phyloP scores from a whole-genome alignment of 2,329 filamentous ascomycete genomes.

The Botrytis paeoniae region DNA sequence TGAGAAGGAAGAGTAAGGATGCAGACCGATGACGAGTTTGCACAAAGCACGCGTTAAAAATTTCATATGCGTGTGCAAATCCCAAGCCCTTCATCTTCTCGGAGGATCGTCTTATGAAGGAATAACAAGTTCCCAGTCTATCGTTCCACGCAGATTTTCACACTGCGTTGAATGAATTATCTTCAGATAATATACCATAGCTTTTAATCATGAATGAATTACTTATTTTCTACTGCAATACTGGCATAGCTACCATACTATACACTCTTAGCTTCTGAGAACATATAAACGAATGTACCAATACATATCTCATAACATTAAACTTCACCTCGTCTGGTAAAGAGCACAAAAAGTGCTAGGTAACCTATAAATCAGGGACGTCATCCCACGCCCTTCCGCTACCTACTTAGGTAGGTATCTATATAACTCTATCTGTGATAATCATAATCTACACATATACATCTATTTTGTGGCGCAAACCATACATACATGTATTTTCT shows the following conservation, averaged over 20 bases:
- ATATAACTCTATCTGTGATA: not conserved
- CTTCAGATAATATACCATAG: not conserved
- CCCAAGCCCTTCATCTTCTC: not conserved
- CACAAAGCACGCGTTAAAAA: not conserved
- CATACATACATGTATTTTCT: too few species aligned
- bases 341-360: not conserved
- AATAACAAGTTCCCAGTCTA: not conserved
- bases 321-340: not conserved
- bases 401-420: not conserved
- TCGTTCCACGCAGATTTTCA: too few species aligned
- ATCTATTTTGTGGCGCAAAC: too few species aligned
- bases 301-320: not conserved
- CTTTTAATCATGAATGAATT: not conserved
- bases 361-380: not conserved
- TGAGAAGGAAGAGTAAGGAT: constrained; percentile 30
- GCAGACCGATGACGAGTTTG: not conserved
- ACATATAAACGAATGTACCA: not conserved
- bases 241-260: not conserved
- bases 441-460: not conserved
- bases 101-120: not conserved
- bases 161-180: not conserved
- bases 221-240: not conserved
- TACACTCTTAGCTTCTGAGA: not conserved
- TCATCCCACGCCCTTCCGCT: not conserved
- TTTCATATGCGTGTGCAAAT: not conserved